A percentile compares a stretch with the other conserved stretches of the same genome.
Conservation (phyloP, 345 rosid genomes). For the Boechera retrofracta region DNA sequence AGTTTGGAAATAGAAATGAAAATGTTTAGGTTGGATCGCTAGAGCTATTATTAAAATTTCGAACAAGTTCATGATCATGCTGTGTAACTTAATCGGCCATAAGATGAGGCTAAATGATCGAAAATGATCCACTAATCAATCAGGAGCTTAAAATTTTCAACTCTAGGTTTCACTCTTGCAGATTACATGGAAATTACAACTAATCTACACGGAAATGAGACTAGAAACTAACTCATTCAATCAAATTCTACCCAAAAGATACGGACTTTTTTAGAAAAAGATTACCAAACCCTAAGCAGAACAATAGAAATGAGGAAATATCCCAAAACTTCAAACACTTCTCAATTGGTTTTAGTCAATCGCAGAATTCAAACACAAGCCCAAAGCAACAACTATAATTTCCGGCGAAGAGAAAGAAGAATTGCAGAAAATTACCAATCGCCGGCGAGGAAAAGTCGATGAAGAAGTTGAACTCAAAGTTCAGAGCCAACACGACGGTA, state of each 20-base stretch:
- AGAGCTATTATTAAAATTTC: neutral
- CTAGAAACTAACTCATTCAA: conserved; percentile 27
- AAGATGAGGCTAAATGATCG: neutral
- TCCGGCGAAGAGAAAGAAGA: conserved; percentile 8
- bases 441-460: conserved; percentile 38
- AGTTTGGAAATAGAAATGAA: neutral
- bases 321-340: conserved; percentile 8
- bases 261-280: neutral
- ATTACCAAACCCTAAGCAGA: conserved; percentile 41
- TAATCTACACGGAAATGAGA: neutral
- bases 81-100: neutral
- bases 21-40: neutral
- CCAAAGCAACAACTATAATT: neutral
- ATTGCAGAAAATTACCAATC: conserved; percentile 36
- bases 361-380: neutral
- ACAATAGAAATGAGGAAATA: conserved; percentile 15
- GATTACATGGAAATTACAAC: conserved; percentile 6
- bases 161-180: conserved; percentile 25
- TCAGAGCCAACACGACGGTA: conserved; percentile 34
- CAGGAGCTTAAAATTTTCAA: conserved; percentile 23
- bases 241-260: conserved; percentile 22
- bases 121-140: neutral
- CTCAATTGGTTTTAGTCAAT: neutral
- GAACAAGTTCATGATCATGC: conserved; percentile 10
- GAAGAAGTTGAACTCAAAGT: conserved; percentile 30